These are phyloP conservation scores for Arthromyces matolae DNA, from an alignment of 768 basidiomycete species.

Conservation along the genomic window DNA sequence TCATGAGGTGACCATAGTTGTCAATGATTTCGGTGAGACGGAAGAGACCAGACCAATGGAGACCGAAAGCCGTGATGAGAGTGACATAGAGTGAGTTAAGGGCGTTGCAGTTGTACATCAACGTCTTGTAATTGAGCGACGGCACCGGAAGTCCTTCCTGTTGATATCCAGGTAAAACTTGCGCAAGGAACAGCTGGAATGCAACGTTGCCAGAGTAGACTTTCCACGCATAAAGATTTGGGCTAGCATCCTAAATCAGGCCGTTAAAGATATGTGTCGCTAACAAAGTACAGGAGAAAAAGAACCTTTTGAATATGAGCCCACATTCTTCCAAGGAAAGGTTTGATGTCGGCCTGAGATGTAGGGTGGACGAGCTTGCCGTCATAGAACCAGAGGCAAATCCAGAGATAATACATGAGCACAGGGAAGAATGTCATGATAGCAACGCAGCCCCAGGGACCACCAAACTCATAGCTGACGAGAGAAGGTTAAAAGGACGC, in stretches of 20 bases:
- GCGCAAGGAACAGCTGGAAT: slow-evolving; percentile 88
- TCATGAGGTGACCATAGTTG: slow-evolving; percentile 94
- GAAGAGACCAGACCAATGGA: slow-evolving; percentile 82
- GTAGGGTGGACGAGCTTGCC: slow-evolving; percentile 72
- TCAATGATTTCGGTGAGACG: slow-evolving; percentile 93
- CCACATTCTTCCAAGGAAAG: slow-evolving; percentile 83
- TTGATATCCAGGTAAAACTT: slow-evolving; percentile 84
- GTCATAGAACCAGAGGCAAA: slow-evolving; percentile 94
- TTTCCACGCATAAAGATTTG: slow-evolving; percentile 84
- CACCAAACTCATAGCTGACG: slow-evolving; percentile 91
- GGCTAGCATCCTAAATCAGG: slow-evolving; percentile 76
- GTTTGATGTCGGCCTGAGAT: slow-evolving; percentile 65
- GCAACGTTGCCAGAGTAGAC: slow-evolving; percentile 86
- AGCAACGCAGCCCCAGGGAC: slow-evolving; percentile 82
- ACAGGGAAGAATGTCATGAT: slow-evolving; percentile 95
- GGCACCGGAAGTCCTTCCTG: slow-evolving; percentile 97
- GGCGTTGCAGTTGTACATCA: slow-evolving; percentile 97
- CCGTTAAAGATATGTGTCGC: neutral
- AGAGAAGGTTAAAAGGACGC: slow-evolving; percentile 4
- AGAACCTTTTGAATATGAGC: slow-evolving; percentile 72
- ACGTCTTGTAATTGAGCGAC: slow-evolving; percentile 86
- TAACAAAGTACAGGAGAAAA: neutral
- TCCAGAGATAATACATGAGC: slow-evolving; percentile 99
- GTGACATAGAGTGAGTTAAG: slow-evolving; percentile 81
- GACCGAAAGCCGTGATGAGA: slow-evolving; percentile 63